Conservation (phyloP, 345 rosid genomes). For the Gynandropsis gynandra region DNA sequence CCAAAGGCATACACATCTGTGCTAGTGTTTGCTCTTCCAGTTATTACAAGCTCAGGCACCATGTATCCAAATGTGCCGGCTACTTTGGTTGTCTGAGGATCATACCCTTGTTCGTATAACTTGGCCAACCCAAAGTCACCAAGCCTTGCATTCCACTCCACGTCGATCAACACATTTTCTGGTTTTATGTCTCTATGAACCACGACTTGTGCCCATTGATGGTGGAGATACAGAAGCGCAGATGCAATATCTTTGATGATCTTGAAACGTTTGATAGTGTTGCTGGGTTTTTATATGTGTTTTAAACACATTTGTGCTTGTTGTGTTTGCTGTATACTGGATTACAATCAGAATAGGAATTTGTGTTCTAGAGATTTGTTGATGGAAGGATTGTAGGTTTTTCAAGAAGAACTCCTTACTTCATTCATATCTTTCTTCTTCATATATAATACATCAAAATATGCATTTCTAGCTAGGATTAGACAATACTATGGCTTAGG, state of each 20-base stretch:
- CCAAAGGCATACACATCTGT: slow-evolving; percentile 41
- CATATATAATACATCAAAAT: too few relatives aligned
- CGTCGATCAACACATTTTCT: slow-evolving; percentile 32
- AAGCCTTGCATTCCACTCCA: slow-evolving; percentile 30
- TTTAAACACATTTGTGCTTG: too few relatives aligned
- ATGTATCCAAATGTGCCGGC: slow-evolving; percentile 39
- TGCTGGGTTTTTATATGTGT: too few relatives aligned
- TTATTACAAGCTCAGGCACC: slow-evolving; percentile 33
- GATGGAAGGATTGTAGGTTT: too few relatives aligned
- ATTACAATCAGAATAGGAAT: too few relatives aligned
- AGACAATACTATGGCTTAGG: too few relatives aligned
- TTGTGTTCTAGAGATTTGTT: too few relatives aligned
- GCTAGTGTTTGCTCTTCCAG: slow-evolving; percentile 34
- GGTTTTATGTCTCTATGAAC: slow-evolving; percentile 44
- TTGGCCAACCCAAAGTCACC: slow-evolving; percentile 43
- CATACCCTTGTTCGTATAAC: slow-evolving; percentile 30
- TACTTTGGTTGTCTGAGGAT: slow-evolving; percentile 34
- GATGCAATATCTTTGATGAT: slow-evolving; percentile 33
- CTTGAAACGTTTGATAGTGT: too few relatives aligned
- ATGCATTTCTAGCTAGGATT: too few relatives aligned
- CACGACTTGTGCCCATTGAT: slow-evolving; percentile 45
- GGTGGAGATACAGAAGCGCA: slow-evolving; percentile 35
- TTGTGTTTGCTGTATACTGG: too few relatives aligned
- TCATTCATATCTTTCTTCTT: too few relatives aligned
- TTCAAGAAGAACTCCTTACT: too few relatives aligned